Conservation (phyloP, 2,329 filamentous ascomycete genomes). For the Scolecobasidium constrictum region DNA sequence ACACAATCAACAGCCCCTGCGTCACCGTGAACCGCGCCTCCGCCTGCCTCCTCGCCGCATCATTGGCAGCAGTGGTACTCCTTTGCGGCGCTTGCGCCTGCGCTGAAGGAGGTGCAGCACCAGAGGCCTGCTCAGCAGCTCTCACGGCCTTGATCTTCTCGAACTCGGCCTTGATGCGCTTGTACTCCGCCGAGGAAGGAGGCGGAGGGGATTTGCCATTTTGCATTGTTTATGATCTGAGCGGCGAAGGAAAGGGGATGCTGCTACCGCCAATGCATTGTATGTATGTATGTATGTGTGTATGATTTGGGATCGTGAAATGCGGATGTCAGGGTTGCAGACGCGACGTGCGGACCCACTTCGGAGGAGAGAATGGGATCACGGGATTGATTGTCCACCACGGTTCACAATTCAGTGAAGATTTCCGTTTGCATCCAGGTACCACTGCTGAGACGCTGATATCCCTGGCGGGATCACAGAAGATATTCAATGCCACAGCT, state of each 20-base stretch:
- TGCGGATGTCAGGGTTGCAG: too few relatives aligned
- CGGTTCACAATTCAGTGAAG: too few relatives aligned
- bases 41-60: slow-evolving; percentile 21
- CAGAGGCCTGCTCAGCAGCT: slow-evolving; percentile 12
- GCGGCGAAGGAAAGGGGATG: background rate
- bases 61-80: background rate
- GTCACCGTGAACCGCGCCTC: slow-evolving; percentile 42
- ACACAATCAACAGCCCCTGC: slow-evolving; percentile 44
- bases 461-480: too few relatives aligned
- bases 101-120: background rate
- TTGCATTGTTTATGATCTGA: background rate
- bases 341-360: too few relatives aligned
- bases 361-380: too few relatives aligned
- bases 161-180: slow-evolving; percentile 24
- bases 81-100: background rate
- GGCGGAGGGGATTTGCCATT: background rate
- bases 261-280: too few relatives aligned
- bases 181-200: slow-evolving; percentile 16
- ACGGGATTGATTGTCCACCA: too few relatives aligned
- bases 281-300: too few relatives aligned
- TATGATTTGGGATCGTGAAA: too few relatives aligned
- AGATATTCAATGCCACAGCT: too few relatives aligned
- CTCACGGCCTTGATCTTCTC: slow-evolving; percentile 24
- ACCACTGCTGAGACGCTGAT: too few relatives aligned
- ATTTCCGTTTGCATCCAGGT: too few relatives aligned